Evolutionary conservation across 1,284 basidiomycete genomes (phyloP).

Genomic region (Cryptococcus depauperatus): DNA sequence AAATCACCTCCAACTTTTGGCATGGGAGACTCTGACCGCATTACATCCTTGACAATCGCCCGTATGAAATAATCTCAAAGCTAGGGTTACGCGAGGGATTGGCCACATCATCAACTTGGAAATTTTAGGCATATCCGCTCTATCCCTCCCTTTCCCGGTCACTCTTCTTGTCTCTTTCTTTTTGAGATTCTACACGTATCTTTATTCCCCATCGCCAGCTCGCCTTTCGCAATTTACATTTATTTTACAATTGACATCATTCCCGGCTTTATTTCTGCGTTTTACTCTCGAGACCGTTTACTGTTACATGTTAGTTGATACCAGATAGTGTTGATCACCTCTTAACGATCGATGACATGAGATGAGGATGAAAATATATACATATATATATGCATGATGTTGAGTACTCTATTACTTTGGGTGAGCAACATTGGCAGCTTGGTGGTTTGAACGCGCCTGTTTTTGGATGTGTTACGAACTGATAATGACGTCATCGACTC

Average conservation of each 20-base stretch:
- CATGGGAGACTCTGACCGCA: neutral
- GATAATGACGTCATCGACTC: too few species aligned
- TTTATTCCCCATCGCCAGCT: neutral
- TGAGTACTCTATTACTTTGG: too few species aligned
- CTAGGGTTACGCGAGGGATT: neutral
- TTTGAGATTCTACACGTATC: neutral
- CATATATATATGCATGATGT: constrained; percentile 3
- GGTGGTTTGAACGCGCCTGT: too few species aligned
- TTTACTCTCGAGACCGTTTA: neutral
- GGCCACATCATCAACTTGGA: neutral
- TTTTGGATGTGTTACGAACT: too few species aligned
- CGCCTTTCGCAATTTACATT: neutral
- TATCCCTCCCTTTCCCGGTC: neutral
- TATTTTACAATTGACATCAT: neutral
- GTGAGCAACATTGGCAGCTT: too few species aligned
- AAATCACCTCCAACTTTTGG: neutral
- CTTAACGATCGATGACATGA: constrained; percentile 4
- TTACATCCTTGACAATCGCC: neutral
- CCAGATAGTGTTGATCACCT: constrained; percentile 3
- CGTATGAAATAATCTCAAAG: too few species aligned
- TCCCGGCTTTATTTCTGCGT: neutral
- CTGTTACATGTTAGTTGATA: neutral
- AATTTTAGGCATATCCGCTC: neutral
- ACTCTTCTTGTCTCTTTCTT: neutral
- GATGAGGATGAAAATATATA: constrained; percentile 3